Percentiles rank a stretch among this genome's conserved stretches.
phyloP scores from a whole-genome alignment of 148 eudicot genomes.

The Beta vulgaris region DNA sequence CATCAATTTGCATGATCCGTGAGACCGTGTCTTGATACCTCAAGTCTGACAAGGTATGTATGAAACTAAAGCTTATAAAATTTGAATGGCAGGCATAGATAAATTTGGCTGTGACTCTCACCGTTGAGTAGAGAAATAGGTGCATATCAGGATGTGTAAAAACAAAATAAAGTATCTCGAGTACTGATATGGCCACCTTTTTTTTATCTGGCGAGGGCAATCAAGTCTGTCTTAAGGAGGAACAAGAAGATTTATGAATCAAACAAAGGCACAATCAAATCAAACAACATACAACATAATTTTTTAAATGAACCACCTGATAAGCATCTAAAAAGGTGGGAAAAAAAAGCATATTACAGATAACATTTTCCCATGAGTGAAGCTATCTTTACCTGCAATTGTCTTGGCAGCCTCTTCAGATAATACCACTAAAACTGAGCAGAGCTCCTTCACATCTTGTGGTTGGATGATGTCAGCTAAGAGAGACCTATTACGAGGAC shows the following conservation, averaged over 20 bases:
- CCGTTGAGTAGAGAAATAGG: too few species aligned
- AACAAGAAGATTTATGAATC: background rate
- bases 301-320: background rate
- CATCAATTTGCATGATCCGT: too few species aligned
- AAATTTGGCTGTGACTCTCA: too few species aligned
- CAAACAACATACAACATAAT: background rate
- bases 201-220: too few species aligned
- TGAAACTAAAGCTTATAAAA: too few species aligned
- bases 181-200: too few species aligned
- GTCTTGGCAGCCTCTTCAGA: constrained; percentile 79
- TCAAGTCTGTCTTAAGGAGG: too few species aligned
- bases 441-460: constrained; percentile 86
- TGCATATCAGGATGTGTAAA: too few species aligned
- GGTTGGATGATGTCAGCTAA: constrained; percentile 92
- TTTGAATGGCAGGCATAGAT: too few species aligned
- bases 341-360: background rate
- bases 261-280: background rate
- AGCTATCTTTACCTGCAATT: constrained; percentile 56
- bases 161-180: background rate
- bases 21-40: too few species aligned
- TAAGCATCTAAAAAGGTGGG: background rate
- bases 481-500: constrained; percentile 61
- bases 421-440: constrained; percentile 86
- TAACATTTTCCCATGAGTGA: background rate
- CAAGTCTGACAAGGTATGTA: too few species aligned